phyloP scores from a whole-genome alignment of 805 yeast species.

The Saturnispora mendoncae region DNA sequence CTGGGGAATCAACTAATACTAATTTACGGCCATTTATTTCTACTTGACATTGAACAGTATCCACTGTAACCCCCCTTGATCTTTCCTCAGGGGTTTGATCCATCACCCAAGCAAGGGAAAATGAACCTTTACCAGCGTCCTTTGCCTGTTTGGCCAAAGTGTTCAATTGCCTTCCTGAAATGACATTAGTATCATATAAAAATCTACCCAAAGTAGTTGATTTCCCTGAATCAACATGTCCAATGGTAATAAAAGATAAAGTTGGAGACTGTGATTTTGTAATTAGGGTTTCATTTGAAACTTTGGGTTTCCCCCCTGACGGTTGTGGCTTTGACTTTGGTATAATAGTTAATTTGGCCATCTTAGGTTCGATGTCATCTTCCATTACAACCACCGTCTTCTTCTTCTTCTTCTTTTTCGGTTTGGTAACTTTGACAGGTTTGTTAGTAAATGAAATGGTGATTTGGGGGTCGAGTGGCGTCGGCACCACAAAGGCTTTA shows the following conservation, averaged over 20 bases:
- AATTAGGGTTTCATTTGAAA: constrained; percentile 17
- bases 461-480: neutral
- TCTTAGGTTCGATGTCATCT: constrained; percentile 2
- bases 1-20: constrained; percentile 79
- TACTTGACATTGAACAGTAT: constrained; percentile 60
- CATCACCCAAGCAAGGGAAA: constrained; percentile 79
- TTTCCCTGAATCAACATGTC: constrained; percentile 83
- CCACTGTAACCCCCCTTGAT: constrained; percentile 69
- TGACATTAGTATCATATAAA: constrained; percentile 56
- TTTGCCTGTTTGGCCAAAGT: constrained; percentile 58
- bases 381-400: neutral
- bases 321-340: constrained; percentile 3
- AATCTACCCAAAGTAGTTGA: constrained; percentile 72
- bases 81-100: constrained; percentile 77
- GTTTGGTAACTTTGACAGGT: constrained; percentile 10
- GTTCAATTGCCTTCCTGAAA: constrained; percentile 55
- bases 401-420: constrained; percentile 9
- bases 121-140: constrained; percentile 63
- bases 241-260: constrained; percentile 69
- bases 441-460: constrained; percentile 31
- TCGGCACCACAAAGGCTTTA: neutral
- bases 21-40: constrained; percentile 47
- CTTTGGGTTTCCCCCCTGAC: neutral
- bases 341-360: constrained; percentile 7
- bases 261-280: constrained; percentile 39